Evolutionary conservation across 495 filamentous ascomycete genomes (phyloP), one percentile per base, ranked within the genome.

Genomic region (Viridothelium virens): DNA sequence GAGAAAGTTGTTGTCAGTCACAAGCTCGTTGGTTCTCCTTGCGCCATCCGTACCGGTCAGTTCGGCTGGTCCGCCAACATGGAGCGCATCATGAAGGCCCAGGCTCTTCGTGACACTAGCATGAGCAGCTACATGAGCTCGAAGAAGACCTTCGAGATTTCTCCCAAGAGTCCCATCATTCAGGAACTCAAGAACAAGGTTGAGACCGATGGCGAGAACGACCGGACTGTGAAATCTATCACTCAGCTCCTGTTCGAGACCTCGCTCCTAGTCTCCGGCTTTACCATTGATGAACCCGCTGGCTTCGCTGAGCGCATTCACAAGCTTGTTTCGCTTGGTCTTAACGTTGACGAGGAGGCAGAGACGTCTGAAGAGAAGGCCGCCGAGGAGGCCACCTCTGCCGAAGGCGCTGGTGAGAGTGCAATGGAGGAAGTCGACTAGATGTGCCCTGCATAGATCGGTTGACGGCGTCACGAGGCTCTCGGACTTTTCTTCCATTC

Each of bases 81-180:
- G 94, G 94, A 98, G 88, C 95, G 94, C 84, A 98, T 98, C 87
- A 98, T 98, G 94, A 98, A 98, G 88, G 95, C 94, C 39, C 94
- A 98, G 85, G 94, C 94, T 78, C 91, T 98, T 72, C 95, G 94
- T 83, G 94, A 98, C 82, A 97, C 94, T 75, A 96, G 92, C 71
- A 98, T 98, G 94, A 88, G 84, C 82, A 96, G 91, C 68, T 98
- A 98, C 89, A 98, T 98, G 94, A 92, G 91, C 67, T 97, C 93
- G 75, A 98, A 98, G 92, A 98, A 98, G 90, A 98, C 95, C 64
- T 97, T 98, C 71, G 94, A 98, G 84, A 97, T 98, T 80, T 96
- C 93, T n/a, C 94, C 94, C 78, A 91, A 92, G 85, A 96, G 91
- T 68, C 75, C 91, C 69, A 98, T 98, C 83, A 88, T 98, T 86